Percentiles rank a stretch among this genome's conserved stretches.
Evolutionary conservation across 257 asterid species (phyloP).

Genomic region (Primulina huaijiensis): DNA sequence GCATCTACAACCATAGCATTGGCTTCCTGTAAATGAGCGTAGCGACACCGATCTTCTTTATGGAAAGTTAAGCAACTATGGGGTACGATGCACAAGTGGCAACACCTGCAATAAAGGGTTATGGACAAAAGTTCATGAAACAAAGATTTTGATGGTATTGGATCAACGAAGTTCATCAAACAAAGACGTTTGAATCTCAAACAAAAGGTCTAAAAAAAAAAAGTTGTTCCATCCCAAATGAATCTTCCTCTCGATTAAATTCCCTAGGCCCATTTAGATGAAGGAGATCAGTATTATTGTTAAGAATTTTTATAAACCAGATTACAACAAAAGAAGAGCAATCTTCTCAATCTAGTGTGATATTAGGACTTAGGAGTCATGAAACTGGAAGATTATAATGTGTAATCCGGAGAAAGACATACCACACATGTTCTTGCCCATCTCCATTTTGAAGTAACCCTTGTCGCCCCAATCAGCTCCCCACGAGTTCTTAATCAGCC

Average conservation of each 20-base stretch:
- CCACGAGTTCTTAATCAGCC: constrained; percentile 98
- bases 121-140: neutral
- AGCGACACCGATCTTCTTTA: neutral
- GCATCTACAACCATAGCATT: constrained; percentile 23
- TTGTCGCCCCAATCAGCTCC: constrained; percentile 90
- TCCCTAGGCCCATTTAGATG: neutral
- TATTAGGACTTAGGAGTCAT: neutral
- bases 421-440: constrained; percentile 99
- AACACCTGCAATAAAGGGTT: constrained; percentile 41
- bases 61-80: constrained; percentile 37
- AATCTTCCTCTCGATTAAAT: neutral
- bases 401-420: constrained; percentile 26
- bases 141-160: neutral
- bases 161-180: neutral
- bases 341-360: neutral
- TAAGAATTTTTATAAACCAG: too few relatives aligned
- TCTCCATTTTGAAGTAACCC: constrained; percentile 94
- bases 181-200: neutral
- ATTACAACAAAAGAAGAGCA: neutral
- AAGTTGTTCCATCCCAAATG: neutral
- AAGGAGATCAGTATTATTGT: neutral
- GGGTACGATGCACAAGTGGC: constrained; percentile 83
- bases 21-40: neutral
- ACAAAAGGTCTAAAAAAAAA: neutral
- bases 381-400: neutral